Base-by-base conservation (phyloP, 148 eudicot species). In the Rhododendron kiyosumense region DNA sequence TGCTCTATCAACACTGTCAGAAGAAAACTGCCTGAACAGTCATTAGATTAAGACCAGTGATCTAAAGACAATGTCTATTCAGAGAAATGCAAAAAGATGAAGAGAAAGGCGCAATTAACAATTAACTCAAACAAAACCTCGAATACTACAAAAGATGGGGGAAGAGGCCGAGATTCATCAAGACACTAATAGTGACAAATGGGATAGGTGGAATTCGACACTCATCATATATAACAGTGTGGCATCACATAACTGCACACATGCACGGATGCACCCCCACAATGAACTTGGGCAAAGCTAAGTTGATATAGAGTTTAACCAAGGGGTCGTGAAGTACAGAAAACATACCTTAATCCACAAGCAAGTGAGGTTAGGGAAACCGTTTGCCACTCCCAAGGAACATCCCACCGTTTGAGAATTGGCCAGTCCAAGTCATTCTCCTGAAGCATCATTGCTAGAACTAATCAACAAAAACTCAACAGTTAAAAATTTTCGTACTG, bases 321-420 rank as follows among this genome's bases (percentile, higher is more conserved):
- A 48, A 46, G 11, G 36, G 59, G 43, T 13, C 36, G 14, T 52
- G 17, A 57, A 78, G 75, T 59, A 78, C 24, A 79, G 30, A 71
- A 84, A 59, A 87, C 73, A 69, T 87, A 94, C 99, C 99, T 94
- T 86, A 95, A 52, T 88, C 98, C 99, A 94, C 99, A 97, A 84
- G 99, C 99, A 38, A 97, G 93, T 11, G 98, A 93, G 11, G 98
- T 92, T 79, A 97, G 89, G 46, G 96, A 93, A 87, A 95, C 88
- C 9, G 99, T 97, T 87, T 97, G 96, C 99, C 99, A 95, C 76
- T 97, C 94, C 99, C 99, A 97, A 51, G 99, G 99, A 81, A 97
- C 98, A 85, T 97, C 92, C 98, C 98, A 97, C 3, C 96, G 92
- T 91, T 89, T 89, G 80, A 97, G 87, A 38, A 97, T 93, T 28